Evolutionary conservation across 495 filamentous ascomycete species (phyloP), one percentile per base, ranked within the genome.

Genomic region (Penicillium verhagenii): DNA sequence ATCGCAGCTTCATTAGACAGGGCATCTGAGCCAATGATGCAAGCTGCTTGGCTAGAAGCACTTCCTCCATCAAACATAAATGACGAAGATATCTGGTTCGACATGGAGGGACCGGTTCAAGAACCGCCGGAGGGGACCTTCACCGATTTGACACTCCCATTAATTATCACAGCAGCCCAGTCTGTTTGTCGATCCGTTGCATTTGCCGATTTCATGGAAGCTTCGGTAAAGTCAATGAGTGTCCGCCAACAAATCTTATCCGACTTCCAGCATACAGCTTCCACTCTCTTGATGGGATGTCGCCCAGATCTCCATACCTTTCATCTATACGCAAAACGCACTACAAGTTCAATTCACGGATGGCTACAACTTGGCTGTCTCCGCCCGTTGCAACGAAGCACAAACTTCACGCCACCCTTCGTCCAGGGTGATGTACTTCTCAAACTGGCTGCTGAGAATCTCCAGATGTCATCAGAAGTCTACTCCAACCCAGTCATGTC

Each of bases 1-100:
- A 21, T 74, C 1, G 64, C 71, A 33, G 62, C 69, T 8, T 68
- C 64, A 1, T 55, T 71, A 2, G 69, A 74, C 29, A 58, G 68
- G 2, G 72, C 68, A 18, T 71, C 71, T 14, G 71, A 71, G 39
- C 72, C 72, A 20, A 73, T 76, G 68, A 73, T 76, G 57, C 65
- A 67, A 43, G 50, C 65, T 1, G 56, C 44, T 6, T 72, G 68
- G 67, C 44, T 72, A 5, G 53, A 67, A 26, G 57, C 58, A 10
- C 53, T 68, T 28, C 59, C 47, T 4, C 70, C 71, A 7, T 48
- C 59, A 1, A 70, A 74, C 33, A 58, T 72, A 51, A 71, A 74
- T 23, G 67, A 72, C 44, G 60, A 66, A 16, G 67, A 69, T 29
- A 60, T 75, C 31, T 59, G 51, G 53, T 61, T 62, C 38, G 47